Evolutionary conservation across 2,329 filamentous ascomycete species (phyloP).

Genomic region (Chaetomiaceae sp.): DNA sequence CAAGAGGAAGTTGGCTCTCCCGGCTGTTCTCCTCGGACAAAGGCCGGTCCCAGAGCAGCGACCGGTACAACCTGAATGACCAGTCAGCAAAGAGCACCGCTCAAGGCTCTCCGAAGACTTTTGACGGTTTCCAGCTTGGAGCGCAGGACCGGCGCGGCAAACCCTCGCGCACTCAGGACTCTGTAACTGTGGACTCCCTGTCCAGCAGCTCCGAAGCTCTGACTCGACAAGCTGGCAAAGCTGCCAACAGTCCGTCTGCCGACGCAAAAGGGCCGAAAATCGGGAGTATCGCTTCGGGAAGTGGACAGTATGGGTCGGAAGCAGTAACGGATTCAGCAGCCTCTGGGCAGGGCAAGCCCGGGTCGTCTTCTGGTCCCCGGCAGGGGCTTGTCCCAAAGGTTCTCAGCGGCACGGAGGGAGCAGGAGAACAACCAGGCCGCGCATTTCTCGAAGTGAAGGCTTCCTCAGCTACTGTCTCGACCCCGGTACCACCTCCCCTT

Average conservation of each 20-base stretch:
- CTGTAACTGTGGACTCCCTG: background rate
- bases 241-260: constrained; percentile 18
- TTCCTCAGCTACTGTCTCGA: constrained; percentile 22
- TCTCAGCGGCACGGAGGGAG: constrained; percentile 43
- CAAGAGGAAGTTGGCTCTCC: constrained; percentile 40
- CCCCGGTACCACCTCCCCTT: constrained; percentile 25
- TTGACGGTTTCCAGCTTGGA: constrained; percentile 72
- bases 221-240: constrained; percentile 25
- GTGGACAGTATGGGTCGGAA: constrained; percentile 59
- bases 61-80: too few species aligned
- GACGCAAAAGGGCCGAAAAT: constrained; percentile 47
- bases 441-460: constrained; percentile 22
- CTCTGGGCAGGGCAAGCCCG: constrained; percentile 9
- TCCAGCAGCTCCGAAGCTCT: constrained; percentile 10
- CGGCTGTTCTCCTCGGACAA: constrained; percentile 28
- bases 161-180: constrained; percentile 11
- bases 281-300: constrained; percentile 66
- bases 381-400: constrained; percentile 45
- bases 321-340: constrained; percentile 4
- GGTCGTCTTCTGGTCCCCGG: constrained; percentile 12
- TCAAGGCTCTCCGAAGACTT: constrained; percentile 19
- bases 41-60: too few species aligned
- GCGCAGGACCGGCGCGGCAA: constrained; percentile 83
- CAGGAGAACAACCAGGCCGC: constrained; percentile 31
- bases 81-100: constrained; percentile 35